A percentile compares a stretch with the other conserved stretches of the same genome.
These are phyloP conservation scores for Phycomyces blakesleeanus DNA, from an alignment of 192 early-diverging fungal genomes.

Conservation along the genomic window DNA sequence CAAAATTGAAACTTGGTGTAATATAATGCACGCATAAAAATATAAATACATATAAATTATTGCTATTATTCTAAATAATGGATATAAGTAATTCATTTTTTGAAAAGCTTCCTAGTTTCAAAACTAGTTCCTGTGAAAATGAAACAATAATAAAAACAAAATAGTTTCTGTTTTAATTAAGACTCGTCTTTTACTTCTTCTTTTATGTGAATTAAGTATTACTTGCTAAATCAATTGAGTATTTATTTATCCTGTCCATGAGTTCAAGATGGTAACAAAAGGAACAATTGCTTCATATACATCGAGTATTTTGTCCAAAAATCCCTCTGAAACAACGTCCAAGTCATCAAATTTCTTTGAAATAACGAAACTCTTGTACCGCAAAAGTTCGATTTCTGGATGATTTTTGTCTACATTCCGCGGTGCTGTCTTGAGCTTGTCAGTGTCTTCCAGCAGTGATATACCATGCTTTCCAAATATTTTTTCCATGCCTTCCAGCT, in stretches of 20 bases:
- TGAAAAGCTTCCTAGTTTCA: too few species aligned
- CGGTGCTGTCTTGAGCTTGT: conserved; percentile 53
- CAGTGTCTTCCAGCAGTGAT: conserved; percentile 26
- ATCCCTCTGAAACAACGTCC: conserved; percentile 48
- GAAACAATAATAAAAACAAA: too few species aligned
- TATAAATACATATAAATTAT: too few species aligned
- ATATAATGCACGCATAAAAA: too few species aligned
- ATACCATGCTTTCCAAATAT: conserved; percentile 37
- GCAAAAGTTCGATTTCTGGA: conserved; percentile 50
- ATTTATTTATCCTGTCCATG: conserved; percentile 33
- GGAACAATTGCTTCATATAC: conserved; percentile 45
- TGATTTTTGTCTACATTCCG: conserved; percentile 51
- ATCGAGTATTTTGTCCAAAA: conserved; percentile 44
- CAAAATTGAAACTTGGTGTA: too few species aligned
- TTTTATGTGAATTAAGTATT: too few species aligned
- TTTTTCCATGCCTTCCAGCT: conserved; percentile 39
- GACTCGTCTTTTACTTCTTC: too few species aligned
- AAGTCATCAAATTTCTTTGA: conserved; percentile 43
- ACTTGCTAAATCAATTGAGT: too few species aligned
- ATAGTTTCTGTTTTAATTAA: too few species aligned
- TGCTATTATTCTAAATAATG: too few species aligned
- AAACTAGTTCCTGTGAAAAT: too few species aligned
- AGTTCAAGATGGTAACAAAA: conserved; percentile 53
- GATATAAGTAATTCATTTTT: too few species aligned
- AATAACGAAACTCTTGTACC: conserved; percentile 49